These are phyloP conservation scores for Cytospora leucostoma DNA, from an alignment of 2,329 filamentous ascomycete genomes.

Conservation along the genomic window DNA sequence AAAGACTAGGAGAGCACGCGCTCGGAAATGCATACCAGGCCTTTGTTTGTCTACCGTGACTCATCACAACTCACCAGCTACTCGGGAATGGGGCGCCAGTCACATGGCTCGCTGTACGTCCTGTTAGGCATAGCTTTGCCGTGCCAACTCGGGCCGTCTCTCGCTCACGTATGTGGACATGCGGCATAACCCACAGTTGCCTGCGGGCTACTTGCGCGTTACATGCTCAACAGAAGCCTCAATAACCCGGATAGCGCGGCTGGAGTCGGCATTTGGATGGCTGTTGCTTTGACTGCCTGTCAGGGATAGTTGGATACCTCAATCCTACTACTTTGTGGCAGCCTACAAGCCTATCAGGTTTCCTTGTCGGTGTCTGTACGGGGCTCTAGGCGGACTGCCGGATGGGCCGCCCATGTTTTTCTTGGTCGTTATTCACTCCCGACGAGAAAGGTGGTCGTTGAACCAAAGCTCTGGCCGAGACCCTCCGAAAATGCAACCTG, in stretches of 20 bases:
- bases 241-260: background rate
- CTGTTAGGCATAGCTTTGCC: background rate
- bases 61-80: background rate
- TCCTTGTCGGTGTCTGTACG: background rate
- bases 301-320: slow-evolving; percentile 13
- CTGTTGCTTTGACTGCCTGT: background rate
- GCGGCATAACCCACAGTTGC: background rate
- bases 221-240: background rate
- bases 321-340: background rate
- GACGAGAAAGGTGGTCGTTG: background rate
- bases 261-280: background rate
- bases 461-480: background rate
- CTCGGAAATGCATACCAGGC: background rate
- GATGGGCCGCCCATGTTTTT: background rate
- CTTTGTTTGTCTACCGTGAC: background rate
- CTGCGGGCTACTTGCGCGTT: background rate
- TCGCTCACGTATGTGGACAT: background rate
- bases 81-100: background rate
- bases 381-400: background rate
- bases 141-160: background rate
- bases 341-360: background rate
- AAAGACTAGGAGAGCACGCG: background rate
- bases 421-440: background rate
- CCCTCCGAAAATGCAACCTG: background rate
- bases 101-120: background rate